Evolutionary conservation across 164 flowering plant genomes (phyloP), one percentile per base, ranked within the genome.

Genomic region (Vitis rupestris): DNA sequence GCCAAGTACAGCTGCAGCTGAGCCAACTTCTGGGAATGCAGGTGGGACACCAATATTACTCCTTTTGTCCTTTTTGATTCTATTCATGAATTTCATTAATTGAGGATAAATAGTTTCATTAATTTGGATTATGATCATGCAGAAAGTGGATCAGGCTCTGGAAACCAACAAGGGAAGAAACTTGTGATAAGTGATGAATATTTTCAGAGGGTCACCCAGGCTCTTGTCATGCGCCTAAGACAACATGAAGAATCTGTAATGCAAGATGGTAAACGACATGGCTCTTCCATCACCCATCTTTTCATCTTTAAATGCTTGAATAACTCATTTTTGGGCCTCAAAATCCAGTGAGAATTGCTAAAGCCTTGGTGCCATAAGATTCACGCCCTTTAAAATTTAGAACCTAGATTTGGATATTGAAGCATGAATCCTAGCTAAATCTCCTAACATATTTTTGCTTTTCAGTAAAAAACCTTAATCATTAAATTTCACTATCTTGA

Each of bases 121-220:
- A 30, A 13, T 16, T 30, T 63, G 65, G 30, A 17, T 54, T 49
- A 8, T 74, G 61, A 70, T 72, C 17, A 11, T 77, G 62, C 89
- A 86, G 92, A 74, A 70, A 61, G 29, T 76, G 89, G 74, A 48
- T 78, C 57, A 54, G 86, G 57, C 13, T 17, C 89, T 52, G 75
- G 75, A 11, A 76, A 72, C 56, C 80, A 54, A 17, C 82, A 76
- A 69, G 73, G 81, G 67, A 88, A 85, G 81, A 92, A 90, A 76
- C 86, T 88, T 63, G 80, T 85, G 29, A 85, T 91, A 69, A 95
- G 63, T 9, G 93, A 93, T 71, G 97, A 93, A 72, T 83, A 90
- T 70, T 95, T 88, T 83, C 93, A 90, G 77, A 86, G 86, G 78
- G 93, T 95, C 63, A 88, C 98, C 4, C 92, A 85, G 65, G 93